Conservation (phyloP, 345 rosid species). For the Salix arbutifolia region DNA sequence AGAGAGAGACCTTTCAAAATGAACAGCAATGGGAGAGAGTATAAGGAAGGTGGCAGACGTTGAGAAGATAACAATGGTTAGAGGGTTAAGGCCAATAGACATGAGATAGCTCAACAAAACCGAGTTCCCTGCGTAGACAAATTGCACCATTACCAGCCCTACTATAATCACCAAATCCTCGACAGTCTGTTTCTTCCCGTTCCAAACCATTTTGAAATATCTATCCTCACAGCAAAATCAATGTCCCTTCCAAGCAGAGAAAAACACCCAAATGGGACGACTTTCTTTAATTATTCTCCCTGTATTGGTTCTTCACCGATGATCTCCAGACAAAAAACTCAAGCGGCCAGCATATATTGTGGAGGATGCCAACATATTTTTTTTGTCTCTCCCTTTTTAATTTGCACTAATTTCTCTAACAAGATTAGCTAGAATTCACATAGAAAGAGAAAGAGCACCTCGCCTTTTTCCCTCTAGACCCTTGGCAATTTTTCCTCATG, state of each 20-base stretch:
- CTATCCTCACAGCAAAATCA: background rate
- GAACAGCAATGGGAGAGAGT: slow-evolving; percentile 61
- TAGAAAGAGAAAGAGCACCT: background rate
- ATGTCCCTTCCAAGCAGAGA: background rate
- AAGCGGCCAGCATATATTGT: background rate
- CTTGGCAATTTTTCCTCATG: background rate
- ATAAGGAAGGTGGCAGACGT: slow-evolving; percentile 66
- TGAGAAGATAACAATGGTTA: slow-evolving; percentile 62
- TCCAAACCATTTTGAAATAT: slow-evolving; percentile 15
- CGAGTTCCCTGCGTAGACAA: slow-evolving; percentile 60
- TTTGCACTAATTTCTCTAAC: background rate
- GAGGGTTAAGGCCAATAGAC: slow-evolving; percentile 68
- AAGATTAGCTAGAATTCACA: background rate
- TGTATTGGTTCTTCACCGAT: background rate
- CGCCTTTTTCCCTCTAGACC: background rate
- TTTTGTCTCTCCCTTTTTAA: background rate
- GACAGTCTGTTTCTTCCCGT: slow-evolving; percentile 33
- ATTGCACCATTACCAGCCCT: slow-evolving; percentile 62
- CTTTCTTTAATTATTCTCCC: background rate
- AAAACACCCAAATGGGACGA: background rate
- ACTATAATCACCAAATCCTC: slow-evolving; percentile 57
- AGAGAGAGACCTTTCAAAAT: slow-evolving; percentile 61
- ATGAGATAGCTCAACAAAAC: slow-evolving; percentile 63
- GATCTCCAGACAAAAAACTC: background rate
- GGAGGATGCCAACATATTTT: background rate